Evolutionary conservation across 306 rosid species (phyloP), one percentile per base, ranked within the genome.

Genomic region (Prunus salicina): DNA sequence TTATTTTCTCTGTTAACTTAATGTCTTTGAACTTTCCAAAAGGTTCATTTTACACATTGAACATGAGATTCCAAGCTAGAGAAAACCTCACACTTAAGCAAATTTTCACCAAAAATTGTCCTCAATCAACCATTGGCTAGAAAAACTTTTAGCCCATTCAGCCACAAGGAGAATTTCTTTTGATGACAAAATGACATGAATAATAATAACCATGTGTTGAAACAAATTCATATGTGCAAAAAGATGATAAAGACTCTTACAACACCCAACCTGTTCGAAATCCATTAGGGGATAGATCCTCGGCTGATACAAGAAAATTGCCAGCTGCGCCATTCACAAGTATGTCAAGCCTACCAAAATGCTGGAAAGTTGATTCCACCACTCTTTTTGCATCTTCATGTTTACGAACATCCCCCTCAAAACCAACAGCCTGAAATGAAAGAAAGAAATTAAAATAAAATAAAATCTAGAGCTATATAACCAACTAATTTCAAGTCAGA

Each of bases 321-420:
- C 98, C 98, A 0, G 98, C 98, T 13, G 98, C 98, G 30, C 93
- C 82, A 80, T 94, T 94, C 45, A 94, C 92, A 25, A 94, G 97
- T 56, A 94, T 84, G 86, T 94, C 97, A 32, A 94, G 81, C 76
- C 84, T 85, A 12, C 96, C 97, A 69, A 94, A 89, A 81, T 83
- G 88, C 66, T 87, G 83, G 75, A 85, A 90, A 49, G 97, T 86
- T 0, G 87, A 92, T 62, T 90, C 93, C 73, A 92, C 86, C 8
- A 88, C 93, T 70, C 86, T 86, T 46, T 74, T 75, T 32, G 97
- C 97, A 82, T 94, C 98, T 78, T 92, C 96, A 74, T 86, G 96
- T 71, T 89, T 92, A 34, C 98, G 85, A 24, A 94, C 98, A 86
- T 94, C 98, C 4, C 98, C 98, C 53, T 73, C 95, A 64, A 92